Evolutionary conservation across 768 basidiomycete species (phyloP), one percentile per base, ranked within the genome.

Genomic region (Leucosporidium yakuticum): DNA sequence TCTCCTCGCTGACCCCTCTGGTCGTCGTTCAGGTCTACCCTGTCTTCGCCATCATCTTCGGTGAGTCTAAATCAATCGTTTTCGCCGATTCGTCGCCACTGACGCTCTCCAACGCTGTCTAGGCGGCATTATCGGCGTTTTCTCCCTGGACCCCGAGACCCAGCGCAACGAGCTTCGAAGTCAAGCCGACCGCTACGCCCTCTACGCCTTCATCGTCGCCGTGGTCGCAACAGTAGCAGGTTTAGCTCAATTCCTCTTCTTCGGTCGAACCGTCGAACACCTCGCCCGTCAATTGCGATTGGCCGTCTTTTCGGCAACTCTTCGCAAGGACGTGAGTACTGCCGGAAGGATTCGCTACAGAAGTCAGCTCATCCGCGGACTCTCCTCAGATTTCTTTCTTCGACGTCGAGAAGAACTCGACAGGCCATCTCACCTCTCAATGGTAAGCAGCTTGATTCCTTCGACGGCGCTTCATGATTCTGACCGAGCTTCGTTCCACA

Each of bases 251-350:
- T n/a, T 83, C 75, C 79, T 84, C 55, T 92, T 91, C 76, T 80
- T 84, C 9, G 77, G 81, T 3, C n/a, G n/a, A n/a, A 81, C 90
- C 7, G 89, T 91, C 48, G 86, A 90, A 11, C 80, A 79, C 12
- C 79, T 98, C 63, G 87, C 88, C 2, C 80, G 83, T 44, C 87
- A 85, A 68, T 77, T 98, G 53, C 85, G 95, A 34, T 82, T 82
- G 2, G 76, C 88, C 57, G 84, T 82, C 69, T 95, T 97, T 84
- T 82, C 80, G 58, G 85, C 93, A 9, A 88, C 93, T 65, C 80
- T 97, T 20, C 83, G 90, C 59, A 91, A 95, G 81, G 95, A 96
- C 76, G 88, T 85, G 74, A 79, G 84, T 89, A 89, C 48, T 85
- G 88, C 6, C 80, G 79, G 19, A n/a, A n/a, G n/a, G n/a, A n/a